These are phyloP conservation scores for Candida nitratophila DNA, from an alignment of 805 yeast species.

Conservation along the genomic window DNA sequence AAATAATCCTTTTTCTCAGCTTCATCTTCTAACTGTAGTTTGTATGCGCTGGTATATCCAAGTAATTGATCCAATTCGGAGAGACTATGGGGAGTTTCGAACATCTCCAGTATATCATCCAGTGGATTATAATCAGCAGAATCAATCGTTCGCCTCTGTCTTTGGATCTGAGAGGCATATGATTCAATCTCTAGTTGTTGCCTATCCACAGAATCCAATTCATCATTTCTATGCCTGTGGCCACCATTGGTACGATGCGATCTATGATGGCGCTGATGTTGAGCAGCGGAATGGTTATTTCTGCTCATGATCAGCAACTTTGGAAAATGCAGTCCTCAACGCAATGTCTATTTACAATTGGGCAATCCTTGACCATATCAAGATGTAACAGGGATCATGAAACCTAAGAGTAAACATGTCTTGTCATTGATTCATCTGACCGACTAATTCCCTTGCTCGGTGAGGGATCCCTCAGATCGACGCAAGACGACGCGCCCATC, in stretches of 20 bases:
- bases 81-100: constrained; percentile 44
- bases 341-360: too few relatives aligned
- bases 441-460: too few relatives aligned
- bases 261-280: background rate
- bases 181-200: background rate
- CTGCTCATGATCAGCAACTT: background rate
- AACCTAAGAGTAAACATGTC: too few relatives aligned
- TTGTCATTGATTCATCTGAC: too few relatives aligned
- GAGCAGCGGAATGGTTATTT: background rate
- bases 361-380: too few relatives aligned
- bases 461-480: too few relatives aligned
- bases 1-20: constrained; percentile 32
- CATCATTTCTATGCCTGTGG: background rate
- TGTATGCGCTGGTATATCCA: constrained; percentile 43
- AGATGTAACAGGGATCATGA: too few relatives aligned
- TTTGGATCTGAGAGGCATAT: background rate
- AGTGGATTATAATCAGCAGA: constrained; percentile 44
- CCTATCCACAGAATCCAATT: background rate
- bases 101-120: constrained; percentile 42
- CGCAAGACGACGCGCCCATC: too few relatives aligned
- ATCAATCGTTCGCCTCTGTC: constrained; percentile 18
- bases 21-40: constrained; percentile 37
- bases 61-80: constrained; percentile 44
- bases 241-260: background rate
- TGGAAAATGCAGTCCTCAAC: background rate